Evolutionary conservation across 495 filamentous ascomycete genomes (phyloP), one percentile per base, ranked within the genome.

Genomic region (Cercophora sp.): DNA sequence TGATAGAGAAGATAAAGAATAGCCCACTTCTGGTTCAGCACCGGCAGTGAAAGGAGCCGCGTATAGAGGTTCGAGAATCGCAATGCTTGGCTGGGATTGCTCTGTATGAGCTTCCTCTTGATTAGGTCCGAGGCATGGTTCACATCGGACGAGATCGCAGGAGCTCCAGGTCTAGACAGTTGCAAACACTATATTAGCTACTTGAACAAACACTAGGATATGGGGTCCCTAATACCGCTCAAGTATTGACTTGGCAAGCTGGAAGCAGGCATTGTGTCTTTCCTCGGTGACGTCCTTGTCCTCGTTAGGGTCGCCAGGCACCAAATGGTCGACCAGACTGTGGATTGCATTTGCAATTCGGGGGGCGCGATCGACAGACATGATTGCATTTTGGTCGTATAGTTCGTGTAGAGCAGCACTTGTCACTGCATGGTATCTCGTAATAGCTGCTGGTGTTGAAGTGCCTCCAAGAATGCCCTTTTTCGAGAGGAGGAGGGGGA

Each of bases 21-120:
- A 2, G 87, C 90, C 90, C 92, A 96, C 80, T 97, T 99, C 67
- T 96, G 86, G 59, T 84, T 85, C 25, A 99, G 76, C 2, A 97
- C 91, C 3, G 92, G 91, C 58, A 94, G 85, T 22, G 90, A 86
- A 16, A 96, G 75, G 20, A 99, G 80, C 32, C 87, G 79, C 31
- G 88, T 87, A 71, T 92, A 95, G 41, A 97, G 78, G 63, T 93
- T 89, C 13, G 87, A 85, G 69, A 96, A 96, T 20, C 83, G 79
- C 22, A 92, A 72, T n/a, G 89, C 89, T 64, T 91, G 88, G 55
- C 87, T 91, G 1, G 92, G 87, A 42, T 84, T 85, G 26, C 77
- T 74, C 58, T 89, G 86, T 54, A 94, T 78, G 44, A 97, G 71
- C 67, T 86, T 87, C 64, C 86, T 84, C 71, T 91, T 91, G 69